Percentiles rank a stretch among this genome's conserved stretches.
Evolutionary conservation across 495 filamentous ascomycete genomes (phyloP).

Genomic region (Stereocaulon alpinum): DNA sequence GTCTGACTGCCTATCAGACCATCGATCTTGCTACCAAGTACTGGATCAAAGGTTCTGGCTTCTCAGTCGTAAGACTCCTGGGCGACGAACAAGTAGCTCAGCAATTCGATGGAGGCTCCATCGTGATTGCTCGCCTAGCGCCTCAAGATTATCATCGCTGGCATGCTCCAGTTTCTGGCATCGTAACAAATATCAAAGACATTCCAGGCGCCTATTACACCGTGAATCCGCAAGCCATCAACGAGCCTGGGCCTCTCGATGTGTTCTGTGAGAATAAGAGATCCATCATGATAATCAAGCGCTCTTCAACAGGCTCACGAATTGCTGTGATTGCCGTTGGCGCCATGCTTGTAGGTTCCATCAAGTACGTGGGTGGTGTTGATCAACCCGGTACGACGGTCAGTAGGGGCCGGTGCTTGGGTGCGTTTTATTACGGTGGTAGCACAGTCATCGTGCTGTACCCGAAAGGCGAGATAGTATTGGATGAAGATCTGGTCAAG

Average conservation of each 20-base stretch:
- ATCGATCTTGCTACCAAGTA: constrained; percentile 31
- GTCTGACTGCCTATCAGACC: constrained; percentile 29
- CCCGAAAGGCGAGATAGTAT: constrained; percentile 28
- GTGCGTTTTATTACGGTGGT: constrained; percentile 34
- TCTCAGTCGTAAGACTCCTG: constrained; percentile 32
- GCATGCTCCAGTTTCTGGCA: constrained; percentile 36
- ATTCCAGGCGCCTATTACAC: constrained; percentile 30
- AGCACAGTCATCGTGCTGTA: constrained; percentile 35
- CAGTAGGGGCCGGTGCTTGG: constrained; percentile 34
- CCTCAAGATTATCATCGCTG: constrained; percentile 41
- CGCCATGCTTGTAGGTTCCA: constrained; percentile 35
- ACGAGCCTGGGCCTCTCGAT: constrained; percentile 32
- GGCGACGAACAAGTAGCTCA: constrained; percentile 27
- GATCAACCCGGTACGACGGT: constrained; percentile 24
- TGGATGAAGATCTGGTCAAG: constrained; percentile 32
- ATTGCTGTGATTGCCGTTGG: constrained; percentile 34
- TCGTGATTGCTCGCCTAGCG: constrained; percentile 34
- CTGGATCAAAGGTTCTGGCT: constrained; percentile 38
- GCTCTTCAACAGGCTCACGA: constrained; percentile 25
- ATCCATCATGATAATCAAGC: constrained; percentile 31
- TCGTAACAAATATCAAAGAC: constrained; percentile 25
- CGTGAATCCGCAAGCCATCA: constrained; percentile 39
- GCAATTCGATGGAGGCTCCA: constrained; percentile 30
- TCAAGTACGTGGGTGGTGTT: constrained; percentile 30
- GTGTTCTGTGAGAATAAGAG: constrained; percentile 37